Percentiles rank a stretch among this genome's conserved stretches.
Conservation (phyloP, 441 rosid genomes). For the Dalechampia spathulata region DNA sequence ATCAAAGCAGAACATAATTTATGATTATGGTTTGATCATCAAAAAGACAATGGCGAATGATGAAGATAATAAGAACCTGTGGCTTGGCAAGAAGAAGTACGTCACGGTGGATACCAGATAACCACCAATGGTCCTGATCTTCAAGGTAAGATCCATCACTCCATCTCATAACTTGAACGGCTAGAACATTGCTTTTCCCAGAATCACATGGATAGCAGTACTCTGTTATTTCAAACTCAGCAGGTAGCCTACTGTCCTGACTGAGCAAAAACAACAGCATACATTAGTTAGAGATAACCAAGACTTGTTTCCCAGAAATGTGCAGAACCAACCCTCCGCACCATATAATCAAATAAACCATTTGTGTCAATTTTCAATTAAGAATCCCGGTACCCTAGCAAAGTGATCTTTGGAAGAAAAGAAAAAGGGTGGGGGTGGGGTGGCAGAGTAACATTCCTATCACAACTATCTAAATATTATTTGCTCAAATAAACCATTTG, state of each 20-base stretch:
- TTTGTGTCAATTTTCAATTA: neutral
- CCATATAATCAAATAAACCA: neutral
- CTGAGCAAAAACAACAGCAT: constrained; percentile 36
- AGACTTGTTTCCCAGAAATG: neutral
- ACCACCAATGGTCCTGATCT: constrained; percentile 99
- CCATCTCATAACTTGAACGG: constrained; percentile 98
- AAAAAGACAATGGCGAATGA: neutral
- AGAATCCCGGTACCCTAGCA: neutral
- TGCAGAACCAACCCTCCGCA: neutral
- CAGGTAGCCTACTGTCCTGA: constrained; percentile 97
- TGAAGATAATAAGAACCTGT: constrained; percentile 40
- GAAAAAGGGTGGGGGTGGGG: neutral
- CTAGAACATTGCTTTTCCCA: constrained; percentile 75
- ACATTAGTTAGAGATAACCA: neutral
- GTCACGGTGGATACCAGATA: constrained; percentile 94
- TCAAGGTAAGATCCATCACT: constrained; percentile 99
- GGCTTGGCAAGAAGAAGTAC: constrained; percentile 98
- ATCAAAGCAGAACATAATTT: no score
- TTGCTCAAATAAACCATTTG: neutral
- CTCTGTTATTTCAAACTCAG: constrained; percentile 95
- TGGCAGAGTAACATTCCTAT: no score
- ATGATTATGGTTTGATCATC: no score
- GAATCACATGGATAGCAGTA: constrained; percentile 70
- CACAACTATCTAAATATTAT: neutral
- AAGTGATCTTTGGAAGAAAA: neutral